Evolutionary conservation across 176 grass and related monocot genomes (phyloP), one percentile per base, ranked within the genome.

Genomic region (Themeda triandra): DNA sequence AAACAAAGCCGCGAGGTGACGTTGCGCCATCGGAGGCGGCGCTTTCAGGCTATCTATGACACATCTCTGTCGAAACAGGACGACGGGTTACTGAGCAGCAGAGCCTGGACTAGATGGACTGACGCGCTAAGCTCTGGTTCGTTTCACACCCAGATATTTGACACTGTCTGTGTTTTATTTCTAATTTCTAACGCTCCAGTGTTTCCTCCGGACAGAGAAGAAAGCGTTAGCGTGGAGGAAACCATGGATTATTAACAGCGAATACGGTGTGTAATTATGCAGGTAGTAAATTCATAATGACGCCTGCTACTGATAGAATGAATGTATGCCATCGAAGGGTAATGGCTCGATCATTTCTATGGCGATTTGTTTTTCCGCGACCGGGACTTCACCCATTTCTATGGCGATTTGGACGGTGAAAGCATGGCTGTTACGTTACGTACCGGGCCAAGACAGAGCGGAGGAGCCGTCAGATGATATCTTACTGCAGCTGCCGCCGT

Each of bases 131-230:
- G 42, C 10, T 78, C 30, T 1, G 66, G 73, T 66, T 78, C 66
- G 27, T 56, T 90, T 86, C 84, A 86, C 84, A 90, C 83, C 3
- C 66, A 4, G 73, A 63, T 77, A 77, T 76, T 82, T 82, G 54
- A 53, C 5, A 19, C 0, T 51, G 17, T 2, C 17, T 19, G 48
- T 51, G 5, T 51, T 17, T 49, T 45, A 13, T 45, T 45, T 45
- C 42, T 45, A 45, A 17, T 44, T 19, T 18, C 5, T 21, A 21
- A 53, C 21, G 19, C 1, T 10, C 37, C 35, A 74, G 36, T 45
- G 23, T 17, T 14, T 15, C 18, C 69, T 72, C 33, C 75, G 7
- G 33, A 19, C 39, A 42, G 23, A 35, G 23, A 17, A 15, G 36
- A 42, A 29, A 27, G 25, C 25, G 44, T 39, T 82, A 49, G 48